phyloP scores from a whole-genome alignment of 495 filamentous ascomycete genomes.

The Stereocaulon alpinum region DNA sequence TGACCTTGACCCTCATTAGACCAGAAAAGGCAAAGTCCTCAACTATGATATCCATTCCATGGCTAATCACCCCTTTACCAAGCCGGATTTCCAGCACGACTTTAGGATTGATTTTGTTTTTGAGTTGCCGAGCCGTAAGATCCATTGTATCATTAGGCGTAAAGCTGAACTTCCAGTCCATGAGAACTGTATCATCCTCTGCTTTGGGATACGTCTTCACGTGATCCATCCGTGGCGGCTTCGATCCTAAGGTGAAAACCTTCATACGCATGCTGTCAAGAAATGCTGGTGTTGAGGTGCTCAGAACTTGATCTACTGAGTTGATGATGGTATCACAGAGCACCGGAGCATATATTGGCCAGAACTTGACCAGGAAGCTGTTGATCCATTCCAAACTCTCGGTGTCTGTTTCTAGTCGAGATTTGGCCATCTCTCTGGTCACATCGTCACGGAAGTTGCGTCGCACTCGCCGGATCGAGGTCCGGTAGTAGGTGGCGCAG shows the following conservation, averaged over 20 bases:
- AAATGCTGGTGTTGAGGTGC: constrained; percentile 80
- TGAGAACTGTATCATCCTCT: constrained; percentile 87
- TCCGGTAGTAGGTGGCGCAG: constrained; percentile 94
- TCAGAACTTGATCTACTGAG: constrained; percentile 91
- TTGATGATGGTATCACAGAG: constrained; percentile 84
- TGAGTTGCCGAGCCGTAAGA: constrained; percentile 79
- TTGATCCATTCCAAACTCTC: constrained; percentile 99
- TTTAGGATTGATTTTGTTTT: constrained; percentile 95
- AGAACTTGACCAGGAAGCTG: constrained; percentile 96
- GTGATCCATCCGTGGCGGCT: constrained; percentile 91
- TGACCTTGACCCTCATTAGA: constrained; percentile 92
- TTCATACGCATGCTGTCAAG: constrained; percentile 88
- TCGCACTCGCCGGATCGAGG: constrained; percentile 83
- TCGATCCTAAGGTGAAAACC: constrained; percentile 82
- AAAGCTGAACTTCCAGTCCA: constrained; percentile 99
- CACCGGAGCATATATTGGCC: constrained; percentile 95
- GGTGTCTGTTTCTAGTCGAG: constrained; percentile 78
- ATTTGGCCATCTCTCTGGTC: constrained; percentile 82
- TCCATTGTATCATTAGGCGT: constrained; percentile 89
- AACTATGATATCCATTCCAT: constrained; percentile 94
- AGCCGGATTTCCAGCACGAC: constrained; percentile 86
- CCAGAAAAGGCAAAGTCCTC: constrained; percentile 94
- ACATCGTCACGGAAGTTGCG: constrained; percentile 96
- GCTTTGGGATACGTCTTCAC: constrained; percentile 97
- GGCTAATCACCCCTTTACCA: constrained; percentile 89